Base-by-base conservation (phyloP, 2,329 filamentous ascomycete genomes). In the Didymella segeticola region DNA sequence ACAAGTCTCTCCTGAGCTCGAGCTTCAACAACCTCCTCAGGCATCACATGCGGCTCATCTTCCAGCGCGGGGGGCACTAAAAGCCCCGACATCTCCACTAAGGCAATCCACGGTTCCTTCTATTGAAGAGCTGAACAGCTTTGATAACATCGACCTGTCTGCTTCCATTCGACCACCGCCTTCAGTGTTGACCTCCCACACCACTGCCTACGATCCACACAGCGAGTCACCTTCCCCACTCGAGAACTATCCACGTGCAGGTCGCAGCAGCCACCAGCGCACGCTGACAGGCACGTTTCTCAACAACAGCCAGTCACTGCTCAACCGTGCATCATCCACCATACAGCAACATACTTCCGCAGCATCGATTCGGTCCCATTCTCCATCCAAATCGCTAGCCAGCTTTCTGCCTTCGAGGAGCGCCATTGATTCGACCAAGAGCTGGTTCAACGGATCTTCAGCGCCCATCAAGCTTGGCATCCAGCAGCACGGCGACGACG, bases 391-490 rank as follows among this genome's bases (percentile, higher is more conserved):
- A 53, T 74, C 73, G 4, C 59, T 74, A 10, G 72, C 74, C n/a
- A 73, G 69, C 62, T 76, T 75, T 57, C 72, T 75, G 11, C 69
- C 73, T 31, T 72, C 72, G 25, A 57, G 73, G 37, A 64, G 56
- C 52, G 47, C 62, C 5, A 56, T 70, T 33, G 69, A 71, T 43
- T 67, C 69, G 11, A 68, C 62, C 49, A 77, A 79, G 43, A 77
- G 77, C 58, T 82, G 81, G 80, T 84, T 84, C 66, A 79, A 79
- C 63, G 81, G 81, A 30, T 75, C 78, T 43, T 82, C 80, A 22
- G 77, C 79, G 30, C 77, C 79, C n/a, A 76, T 81, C 37, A 78
- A 75, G 57, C 69, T 82, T 33, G 76, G 75, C 33, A 64, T 80
- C 17, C 41, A 65, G 9, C 61, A 62, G 45, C 59, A 57, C 8